These are phyloP conservation scores for Pythium myriotylum DNA, from an alignment of 352 stramenopile species.

Conservation along the genomic window DNA sequence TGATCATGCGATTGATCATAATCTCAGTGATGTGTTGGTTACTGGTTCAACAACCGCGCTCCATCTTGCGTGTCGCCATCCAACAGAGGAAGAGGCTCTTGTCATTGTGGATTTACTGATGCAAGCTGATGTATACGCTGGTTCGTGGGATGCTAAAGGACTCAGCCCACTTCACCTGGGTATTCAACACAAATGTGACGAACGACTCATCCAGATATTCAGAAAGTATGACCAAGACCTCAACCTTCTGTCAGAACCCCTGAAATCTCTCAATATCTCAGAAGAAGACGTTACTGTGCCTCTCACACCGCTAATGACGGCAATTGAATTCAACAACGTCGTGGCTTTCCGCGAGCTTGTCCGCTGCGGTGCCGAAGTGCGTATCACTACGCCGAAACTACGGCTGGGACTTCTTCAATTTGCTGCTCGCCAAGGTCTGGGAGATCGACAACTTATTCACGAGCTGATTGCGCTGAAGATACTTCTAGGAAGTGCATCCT, in stretches of 20 bases:
- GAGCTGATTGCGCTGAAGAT: constrained; percentile 12
- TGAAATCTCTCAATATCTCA: not conserved
- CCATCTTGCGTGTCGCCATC: constrained; percentile 52
- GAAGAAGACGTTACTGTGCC: not conserved
- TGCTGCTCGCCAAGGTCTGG: constrained; percentile 21
- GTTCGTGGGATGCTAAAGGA: constrained; percentile 54
- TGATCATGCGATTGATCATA: not conserved
- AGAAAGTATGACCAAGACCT: constrained; percentile 50
- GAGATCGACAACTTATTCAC: constrained; percentile 6
- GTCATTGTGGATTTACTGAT: constrained; percentile 52
- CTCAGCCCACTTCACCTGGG: constrained; percentile 59
- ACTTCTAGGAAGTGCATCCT: not conserved
- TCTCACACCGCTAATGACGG: constrained; percentile 56
- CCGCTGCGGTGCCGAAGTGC: constrained; percentile 44
- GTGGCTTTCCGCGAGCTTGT: constrained; percentile 52
- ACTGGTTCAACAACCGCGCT: constrained; percentile 40
- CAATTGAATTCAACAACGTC: constrained; percentile 52
- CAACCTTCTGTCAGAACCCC: constrained; percentile 64
- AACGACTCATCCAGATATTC: constrained; percentile 48
- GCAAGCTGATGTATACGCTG: constrained; percentile 39
- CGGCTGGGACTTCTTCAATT: constrained; percentile 58
- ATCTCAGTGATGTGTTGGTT: not conserved
- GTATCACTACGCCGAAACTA: constrained; percentile 43
- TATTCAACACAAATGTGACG: constrained; percentile 45
- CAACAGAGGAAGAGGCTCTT: constrained; percentile 38